Conservation (phyloP, 352 stramenopile species). For the Pythium diclinum region DNA sequence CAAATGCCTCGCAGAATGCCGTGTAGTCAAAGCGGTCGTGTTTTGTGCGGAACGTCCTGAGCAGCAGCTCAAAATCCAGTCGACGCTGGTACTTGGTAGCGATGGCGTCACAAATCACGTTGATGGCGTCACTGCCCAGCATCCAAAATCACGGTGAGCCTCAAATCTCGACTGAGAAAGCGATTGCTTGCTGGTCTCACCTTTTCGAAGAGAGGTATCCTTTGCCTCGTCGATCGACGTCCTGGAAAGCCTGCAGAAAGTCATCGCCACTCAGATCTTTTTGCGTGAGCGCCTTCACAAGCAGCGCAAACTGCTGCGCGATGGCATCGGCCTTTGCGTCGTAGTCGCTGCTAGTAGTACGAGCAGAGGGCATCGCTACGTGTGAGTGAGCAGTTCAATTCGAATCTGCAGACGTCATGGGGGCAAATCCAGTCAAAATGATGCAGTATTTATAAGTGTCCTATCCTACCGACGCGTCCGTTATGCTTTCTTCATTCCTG, state of each 20-base stretch:
- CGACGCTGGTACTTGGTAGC: slow-evolving; percentile 19
- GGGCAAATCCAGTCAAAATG: slow-evolving; percentile 13
- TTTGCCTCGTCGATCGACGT: slow-evolving; percentile 11
- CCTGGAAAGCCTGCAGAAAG: slow-evolving; percentile 17
- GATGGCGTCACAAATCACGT: slow-evolving; percentile 14
- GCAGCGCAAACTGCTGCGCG: slow-evolving; percentile 3
- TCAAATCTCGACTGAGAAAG: no score
- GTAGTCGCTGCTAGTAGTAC: background rate
- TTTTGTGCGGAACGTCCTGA: slow-evolving; percentile 14
- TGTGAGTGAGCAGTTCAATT: background rate
- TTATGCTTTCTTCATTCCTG: slow-evolving; percentile 29
- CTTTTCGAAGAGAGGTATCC: slow-evolving; percentile 20
- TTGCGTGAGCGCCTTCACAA: background rate
- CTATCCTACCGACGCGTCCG: background rate
- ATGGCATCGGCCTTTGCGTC: background rate
- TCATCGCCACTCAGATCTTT: slow-evolving; percentile 19
- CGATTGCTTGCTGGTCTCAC: background rate
- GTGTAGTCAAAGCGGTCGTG: slow-evolving; percentile 17
- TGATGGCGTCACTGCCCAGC: slow-evolving; percentile 11
- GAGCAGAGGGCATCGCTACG: slow-evolving; percentile 15
- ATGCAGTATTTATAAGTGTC: background rate
- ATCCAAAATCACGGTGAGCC: background rate
- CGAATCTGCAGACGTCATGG: no score
- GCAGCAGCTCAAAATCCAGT: slow-evolving; percentile 20
- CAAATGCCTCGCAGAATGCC: slow-evolving; percentile 19